Conservation (phyloP, 768 basidiomycete genomes). For the Favolaschia claudopus region DNA sequence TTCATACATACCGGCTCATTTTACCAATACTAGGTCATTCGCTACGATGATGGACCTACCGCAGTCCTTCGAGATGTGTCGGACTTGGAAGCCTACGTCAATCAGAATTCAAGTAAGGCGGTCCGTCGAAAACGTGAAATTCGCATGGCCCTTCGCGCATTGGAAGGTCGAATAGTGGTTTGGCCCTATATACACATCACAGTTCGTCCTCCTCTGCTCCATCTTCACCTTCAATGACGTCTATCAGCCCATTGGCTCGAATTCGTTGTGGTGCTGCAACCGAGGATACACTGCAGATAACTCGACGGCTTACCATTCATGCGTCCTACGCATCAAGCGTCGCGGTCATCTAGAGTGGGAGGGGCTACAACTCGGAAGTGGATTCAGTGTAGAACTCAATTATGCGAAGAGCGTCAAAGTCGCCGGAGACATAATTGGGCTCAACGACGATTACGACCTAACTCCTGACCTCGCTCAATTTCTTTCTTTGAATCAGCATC, state of each 20-base stretch:
- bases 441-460: constrained; percentile 71
- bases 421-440: constrained; percentile 62
- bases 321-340: constrained; percentile 59
- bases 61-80: constrained; percentile 52
- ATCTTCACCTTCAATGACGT: background rate
- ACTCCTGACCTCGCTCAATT: constrained; percentile 70
- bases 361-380: constrained; percentile 67
- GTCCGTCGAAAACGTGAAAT: constrained; percentile 62
- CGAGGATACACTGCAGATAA: constrained; percentile 60
- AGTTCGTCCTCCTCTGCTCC: constrained; percentile 41
- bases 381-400: constrained; percentile 66
- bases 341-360: constrained; percentile 60
- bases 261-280: constrained; percentile 51
- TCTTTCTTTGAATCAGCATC: constrained; percentile 59
- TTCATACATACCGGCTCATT: background rate
- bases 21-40: constrained; percentile 58
- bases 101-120: constrained; percentile 62
- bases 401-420: constrained; percentile 62
- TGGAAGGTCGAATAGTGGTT: constrained; percentile 66
- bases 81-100: constrained; percentile 65
- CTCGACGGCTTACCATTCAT: constrained; percentile 52
- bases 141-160: constrained; percentile 66
- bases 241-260: constrained; percentile 55
- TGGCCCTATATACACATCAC: constrained; percentile 72
- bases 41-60: constrained; percentile 68